A percentile compares a stretch with the other conserved stretches of the same genome.
These are phyloP conservation scores for Pythium aquatile DNA, from an alignment of 352 stramenopile species.

Conservation along the genomic window DNA sequence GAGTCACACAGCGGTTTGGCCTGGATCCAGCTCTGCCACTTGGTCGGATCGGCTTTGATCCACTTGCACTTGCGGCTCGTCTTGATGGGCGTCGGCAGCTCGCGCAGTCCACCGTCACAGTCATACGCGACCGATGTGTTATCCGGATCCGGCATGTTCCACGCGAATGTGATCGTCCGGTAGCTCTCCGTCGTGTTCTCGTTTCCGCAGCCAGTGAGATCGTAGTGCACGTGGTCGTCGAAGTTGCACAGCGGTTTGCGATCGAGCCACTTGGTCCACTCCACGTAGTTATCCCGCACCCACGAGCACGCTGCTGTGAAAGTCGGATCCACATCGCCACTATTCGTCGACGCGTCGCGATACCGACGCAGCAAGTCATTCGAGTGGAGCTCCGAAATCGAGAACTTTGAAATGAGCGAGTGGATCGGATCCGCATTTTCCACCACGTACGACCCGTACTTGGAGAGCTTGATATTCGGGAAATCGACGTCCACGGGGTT, in stretches of 20 bases:
- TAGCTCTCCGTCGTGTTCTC: background rate
- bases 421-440: background rate
- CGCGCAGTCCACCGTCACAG: constrained; percentile 25
- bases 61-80: constrained; percentile 34
- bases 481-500: constrained; percentile 11
- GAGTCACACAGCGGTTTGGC: constrained; percentile 32
- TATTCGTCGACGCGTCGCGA: background rate
- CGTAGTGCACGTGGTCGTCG: constrained; percentile 1
- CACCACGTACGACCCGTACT: background rate
- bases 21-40: constrained; percentile 29
- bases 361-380: background rate
- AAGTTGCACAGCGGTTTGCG: constrained; percentile 14
- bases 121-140: constrained; percentile 16
- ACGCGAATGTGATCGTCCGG: background rate
- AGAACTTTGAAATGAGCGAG: background rate
- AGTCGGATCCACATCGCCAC: background rate
- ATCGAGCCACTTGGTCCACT: constrained; percentile 23
- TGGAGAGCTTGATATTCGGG: background rate
- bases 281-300: constrained; percentile 13
- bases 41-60: constrained; percentile 27
- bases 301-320: background rate
- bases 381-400: background rate
- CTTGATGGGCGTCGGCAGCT: constrained; percentile 13
- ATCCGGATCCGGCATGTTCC: constrained; percentile 14
- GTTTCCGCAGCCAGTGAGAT: background rate